Base-by-base conservation (phyloP, 768 basidiomycete species). In the Chiua virens region DNA sequence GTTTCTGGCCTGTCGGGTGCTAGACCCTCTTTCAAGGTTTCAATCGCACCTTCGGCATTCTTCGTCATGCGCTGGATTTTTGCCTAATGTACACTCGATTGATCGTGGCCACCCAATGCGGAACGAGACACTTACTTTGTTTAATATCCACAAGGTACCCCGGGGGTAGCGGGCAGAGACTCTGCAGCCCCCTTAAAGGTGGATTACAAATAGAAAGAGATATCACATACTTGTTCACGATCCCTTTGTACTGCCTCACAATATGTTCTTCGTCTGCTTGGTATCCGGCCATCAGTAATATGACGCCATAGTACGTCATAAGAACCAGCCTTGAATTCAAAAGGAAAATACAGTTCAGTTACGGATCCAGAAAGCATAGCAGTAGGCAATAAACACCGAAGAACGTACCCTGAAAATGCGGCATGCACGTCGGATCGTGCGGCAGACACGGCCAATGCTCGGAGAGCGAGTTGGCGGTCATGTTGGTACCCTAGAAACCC, bases 231-330 rank as follows among this genome's bases (percentile, higher is more conserved):
- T 71, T 77, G 54, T 85, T 80, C 2, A 91, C 81, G 30, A 91
- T 81, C 1, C 75, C 75, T 22, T 71, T 72, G 60, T 89, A 89
- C 58, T 85, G 81, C 47, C 71, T 74, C 37, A 90, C 57, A 8
- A 87, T 82, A 38, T 79, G 77, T 36, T 72, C 71, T 61, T 86
- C 86, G 53, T 92, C 81, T 1, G 88, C 87, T 61, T 88, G 89
- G 57, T 83, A 92, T 2, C 89, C 89, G 6, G 85, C 74, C 27
- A 88, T 63, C 1, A 87, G 77, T 3, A 91, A 74, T 5, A 90
- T 79, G 45, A 84, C 77, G 23, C 89, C 86, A 47, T 87, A 74
- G 61, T 90, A 91, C 4, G 87, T 86, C 87, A 92, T 91, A 8
- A 92, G 68, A 0, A 87, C 79, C n/a, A 92, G 71, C 14, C 86